Base-by-base conservation (phyloP, 495 filamentous ascomycete species). In the Lasiosphaeria miniovina region DNA sequence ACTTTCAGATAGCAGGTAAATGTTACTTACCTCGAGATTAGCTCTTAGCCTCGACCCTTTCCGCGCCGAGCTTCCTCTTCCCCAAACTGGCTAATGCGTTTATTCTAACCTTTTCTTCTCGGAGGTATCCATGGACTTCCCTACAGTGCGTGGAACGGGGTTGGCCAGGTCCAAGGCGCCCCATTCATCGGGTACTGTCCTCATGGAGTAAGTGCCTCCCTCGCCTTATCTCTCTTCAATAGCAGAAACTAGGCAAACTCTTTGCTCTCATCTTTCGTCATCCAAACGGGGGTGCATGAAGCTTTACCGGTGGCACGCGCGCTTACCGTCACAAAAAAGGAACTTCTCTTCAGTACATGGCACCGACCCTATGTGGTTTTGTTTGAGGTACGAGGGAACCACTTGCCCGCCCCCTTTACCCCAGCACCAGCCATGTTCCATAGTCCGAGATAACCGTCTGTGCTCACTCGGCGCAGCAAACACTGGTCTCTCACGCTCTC, bases 121-220 rank as follows among this genome's bases (percentile, higher is more conserved):
- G 33, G 49, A 83, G 80, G 77, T 24, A 82, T 83, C 53, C 81
- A 83, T 57, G 81, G 81, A 15, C 64, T 73, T 24, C 80, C 81
- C 12, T 78, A 77, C 61, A 67, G 64, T 35, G 63, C 73, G 32
- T 84, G 77, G 74, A 76, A 84, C 57, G 74, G 70, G 36, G 73
- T 76, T 11, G 70, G 63, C 3, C 65, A 75, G 14, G 74, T 74
- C 52, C 48, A 67, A 15, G 69, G 71, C 40, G 68, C 62, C 4
- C 62, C 67, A 9, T 49, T 33, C 11, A 61, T 61, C 10, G 80
- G 80, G 1, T 84, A 79, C 57, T 84, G 82, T 61, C 76, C 76
- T 48, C 79, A 80, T 48, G 66, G 69, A 41, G 77, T 78, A 65
- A 50, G 68, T 69, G 70, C 65, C 60, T 61, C 55, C 58, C 63